phyloP scores from a whole-genome alignment of 129 eudicot species.

The Flaveria trinervia region DNA sequence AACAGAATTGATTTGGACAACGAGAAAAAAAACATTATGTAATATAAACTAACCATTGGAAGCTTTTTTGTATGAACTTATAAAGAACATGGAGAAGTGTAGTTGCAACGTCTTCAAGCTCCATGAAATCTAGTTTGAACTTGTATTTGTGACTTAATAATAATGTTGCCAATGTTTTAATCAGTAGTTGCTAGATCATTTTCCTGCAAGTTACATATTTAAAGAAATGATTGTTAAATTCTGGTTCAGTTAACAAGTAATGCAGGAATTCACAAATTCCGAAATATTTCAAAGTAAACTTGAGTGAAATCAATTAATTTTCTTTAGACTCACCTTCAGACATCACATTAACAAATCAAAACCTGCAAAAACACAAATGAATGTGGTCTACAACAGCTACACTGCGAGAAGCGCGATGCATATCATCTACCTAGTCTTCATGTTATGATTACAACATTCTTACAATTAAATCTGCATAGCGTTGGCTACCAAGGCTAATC shows the following conservation, averaged over 20 bases:
- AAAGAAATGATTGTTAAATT: not conserved
- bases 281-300: not conserved
- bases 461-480: conserved; percentile 4
- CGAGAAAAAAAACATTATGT: not conserved
- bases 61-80: not conserved
- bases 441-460: not conserved
- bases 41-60: not conserved
- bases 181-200: conserved; percentile 18
- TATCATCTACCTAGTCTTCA: too few relatives aligned
- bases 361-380: conserved; percentile 5
- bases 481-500: conserved; percentile 25
- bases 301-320: not conserved
- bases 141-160: not conserved
- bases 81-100: not conserved
- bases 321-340: not conserved
- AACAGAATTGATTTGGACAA: not conserved
- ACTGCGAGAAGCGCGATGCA: too few relatives aligned
- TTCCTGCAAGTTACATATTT: conserved; percentile 21
- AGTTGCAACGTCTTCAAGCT: not conserved
- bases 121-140: not conserved
- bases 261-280: not conserved
- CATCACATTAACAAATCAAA: conserved; percentile 6
- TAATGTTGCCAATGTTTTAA: not conserved
- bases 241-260: not conserved
- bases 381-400: conserved; percentile 1